Conservation (phyloP, 371 early-diverging fungal genomes). For the Mucor circinelloides region DNA sequence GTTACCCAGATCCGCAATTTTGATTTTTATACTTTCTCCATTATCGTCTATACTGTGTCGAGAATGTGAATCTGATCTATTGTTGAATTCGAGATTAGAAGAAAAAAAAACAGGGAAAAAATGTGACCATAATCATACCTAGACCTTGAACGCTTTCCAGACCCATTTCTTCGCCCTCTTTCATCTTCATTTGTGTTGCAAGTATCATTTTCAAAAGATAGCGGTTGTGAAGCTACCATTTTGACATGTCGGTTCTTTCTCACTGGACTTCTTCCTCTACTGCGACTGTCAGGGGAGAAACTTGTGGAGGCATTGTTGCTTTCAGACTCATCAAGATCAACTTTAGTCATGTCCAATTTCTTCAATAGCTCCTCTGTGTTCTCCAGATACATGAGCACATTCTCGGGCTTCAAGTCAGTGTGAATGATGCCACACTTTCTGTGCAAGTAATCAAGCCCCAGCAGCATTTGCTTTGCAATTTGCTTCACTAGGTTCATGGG, state of each 20-base stretch:
- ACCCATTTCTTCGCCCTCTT: slow-evolving; percentile 13
- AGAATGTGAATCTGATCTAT: slow-evolving; percentile 9
- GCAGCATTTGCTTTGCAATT: slow-evolving; percentile 84
- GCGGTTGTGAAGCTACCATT: slow-evolving; percentile 44
- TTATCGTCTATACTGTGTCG: slow-evolving; percentile 5
- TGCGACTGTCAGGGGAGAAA: slow-evolving; percentile 7
- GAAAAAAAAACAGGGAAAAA: neutral
- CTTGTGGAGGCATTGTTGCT: neutral
- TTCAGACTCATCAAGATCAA: neutral
- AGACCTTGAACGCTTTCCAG: slow-evolving; percentile 19
- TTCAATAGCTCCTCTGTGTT: slow-evolving; percentile 75
- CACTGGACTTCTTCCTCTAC: slow-evolving; percentile 38
- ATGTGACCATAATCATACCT: neutral
- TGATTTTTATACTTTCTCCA: slow-evolving; percentile 67
- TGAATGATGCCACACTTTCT: slow-evolving; percentile 95
- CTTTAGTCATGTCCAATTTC: slow-evolving; percentile 5
- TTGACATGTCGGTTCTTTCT: slow-evolving; percentile 30
- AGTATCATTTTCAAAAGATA: slow-evolving; percentile 20
- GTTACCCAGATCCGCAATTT: slow-evolving; percentile 97
- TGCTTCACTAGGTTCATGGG: slow-evolving; percentile 86
- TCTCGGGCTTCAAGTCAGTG: slow-evolving; percentile 98
- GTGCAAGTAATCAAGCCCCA: slow-evolving; percentile 94
- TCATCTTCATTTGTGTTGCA: neutral
- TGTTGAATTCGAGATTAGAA: neutral
- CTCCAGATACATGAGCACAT: slow-evolving; percentile 89